These are phyloP conservation scores for Sarcodon sp. DNA, from an alignment of 768 basidiomycete species.

Conservation along the genomic window DNA sequence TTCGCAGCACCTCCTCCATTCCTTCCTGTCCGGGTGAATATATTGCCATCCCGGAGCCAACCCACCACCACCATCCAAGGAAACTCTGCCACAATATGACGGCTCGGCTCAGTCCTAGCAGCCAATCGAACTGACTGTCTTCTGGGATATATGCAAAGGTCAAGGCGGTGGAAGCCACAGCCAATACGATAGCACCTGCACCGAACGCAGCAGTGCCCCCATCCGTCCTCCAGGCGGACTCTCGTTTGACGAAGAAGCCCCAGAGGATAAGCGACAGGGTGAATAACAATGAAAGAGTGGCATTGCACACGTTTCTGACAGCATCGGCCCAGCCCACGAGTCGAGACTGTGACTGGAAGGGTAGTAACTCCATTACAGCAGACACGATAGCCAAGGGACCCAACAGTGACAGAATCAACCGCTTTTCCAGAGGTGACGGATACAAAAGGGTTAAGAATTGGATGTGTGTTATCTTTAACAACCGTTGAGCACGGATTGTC, in stretches of 20 bases:
- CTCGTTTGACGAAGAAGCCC: slow-evolving; percentile 84
- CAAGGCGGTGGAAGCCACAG: slow-evolving; percentile 69
- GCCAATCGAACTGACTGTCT: slow-evolving; percentile 84
- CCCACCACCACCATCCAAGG: slow-evolving; percentile 99
- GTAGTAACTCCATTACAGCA: slow-evolving; percentile 73
- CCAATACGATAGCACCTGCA: slow-evolving; percentile 69
- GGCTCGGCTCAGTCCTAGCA: slow-evolving; percentile 81
- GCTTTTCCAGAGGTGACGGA: slow-evolving; percentile 79
- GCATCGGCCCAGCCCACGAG: slow-evolving; percentile 44
- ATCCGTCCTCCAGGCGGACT: slow-evolving; percentile 90
- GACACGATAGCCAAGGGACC: slow-evolving; percentile 82
- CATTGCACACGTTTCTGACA: slow-evolving; percentile 90
- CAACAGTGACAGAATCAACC: slow-evolving; percentile 75
- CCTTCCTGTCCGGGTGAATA: slow-evolving; percentile 22
- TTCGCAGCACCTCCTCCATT: slow-evolving; percentile 45
- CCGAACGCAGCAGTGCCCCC: slow-evolving; percentile 96
- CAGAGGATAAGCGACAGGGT: slow-evolving; percentile 82
- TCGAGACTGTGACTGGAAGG: slow-evolving; percentile 39
- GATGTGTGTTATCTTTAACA: slow-evolving; percentile 79
- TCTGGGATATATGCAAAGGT: slow-evolving; percentile 80
- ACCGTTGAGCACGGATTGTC: background rate
- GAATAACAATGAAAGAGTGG: slow-evolving; percentile 91
- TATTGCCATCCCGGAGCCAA: slow-evolving; percentile 79
- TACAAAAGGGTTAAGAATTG: slow-evolving; percentile 94
- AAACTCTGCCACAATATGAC: slow-evolving; percentile 97